These are phyloP conservation scores for Croton laevigatus DNA, from an alignment of 441 rosid species.

Conservation along the genomic window DNA sequence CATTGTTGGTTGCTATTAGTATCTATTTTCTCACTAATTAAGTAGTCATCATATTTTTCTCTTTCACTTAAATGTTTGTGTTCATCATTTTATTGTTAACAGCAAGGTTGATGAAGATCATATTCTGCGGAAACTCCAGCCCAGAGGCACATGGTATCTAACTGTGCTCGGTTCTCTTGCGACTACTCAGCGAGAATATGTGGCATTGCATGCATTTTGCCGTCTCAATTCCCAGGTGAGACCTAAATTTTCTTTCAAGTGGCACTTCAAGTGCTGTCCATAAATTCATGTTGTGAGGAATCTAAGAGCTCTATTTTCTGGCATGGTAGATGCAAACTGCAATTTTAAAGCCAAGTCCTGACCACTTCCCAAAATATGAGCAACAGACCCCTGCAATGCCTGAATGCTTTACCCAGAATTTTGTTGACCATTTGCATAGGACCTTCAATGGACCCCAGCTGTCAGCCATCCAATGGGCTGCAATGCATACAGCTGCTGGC, in stretches of 20 bases:
- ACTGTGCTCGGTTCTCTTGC: slow-evolving; percentile 98
- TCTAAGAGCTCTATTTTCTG: slow-evolving; percentile 20
- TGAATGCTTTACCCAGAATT: slow-evolving; percentile 89
- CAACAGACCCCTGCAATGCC: slow-evolving; percentile 91
- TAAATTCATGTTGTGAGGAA: slow-evolving; percentile 13
- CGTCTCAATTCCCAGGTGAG: slow-evolving; percentile 90
- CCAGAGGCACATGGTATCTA: slow-evolving; percentile 76
- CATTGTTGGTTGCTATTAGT: slow-evolving; percentile 11
- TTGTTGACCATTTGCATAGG: slow-evolving; percentile 72
- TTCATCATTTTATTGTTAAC: slow-evolving; percentile 21
- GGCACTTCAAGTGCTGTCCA: slow-evolving; percentile 7
- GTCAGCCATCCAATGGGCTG: slow-evolving; percentile 98
- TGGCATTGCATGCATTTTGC: slow-evolving; percentile 96
- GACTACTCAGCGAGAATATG: slow-evolving; percentile 96
- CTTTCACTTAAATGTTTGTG: slow-evolving; percentile 4
- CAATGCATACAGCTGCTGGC: slow-evolving; percentile 99
- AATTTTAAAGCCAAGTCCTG: slow-evolving; percentile 91
- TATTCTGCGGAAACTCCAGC: slow-evolving; percentile 80
- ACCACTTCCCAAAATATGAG: slow-evolving; percentile 91
- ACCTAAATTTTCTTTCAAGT: background rate
- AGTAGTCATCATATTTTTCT: background rate
- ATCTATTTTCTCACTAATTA: background rate
- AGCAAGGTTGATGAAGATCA: slow-evolving; percentile 80
- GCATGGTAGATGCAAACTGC: slow-evolving; percentile 86
- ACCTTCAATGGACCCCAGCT: slow-evolving; percentile 92